Percentiles rank a stretch among this genome's conserved stretches.
Conservation (phyloP, 2,329 filamentous ascomycete genomes). For the Exophiala phaeomuriformis region DNA sequence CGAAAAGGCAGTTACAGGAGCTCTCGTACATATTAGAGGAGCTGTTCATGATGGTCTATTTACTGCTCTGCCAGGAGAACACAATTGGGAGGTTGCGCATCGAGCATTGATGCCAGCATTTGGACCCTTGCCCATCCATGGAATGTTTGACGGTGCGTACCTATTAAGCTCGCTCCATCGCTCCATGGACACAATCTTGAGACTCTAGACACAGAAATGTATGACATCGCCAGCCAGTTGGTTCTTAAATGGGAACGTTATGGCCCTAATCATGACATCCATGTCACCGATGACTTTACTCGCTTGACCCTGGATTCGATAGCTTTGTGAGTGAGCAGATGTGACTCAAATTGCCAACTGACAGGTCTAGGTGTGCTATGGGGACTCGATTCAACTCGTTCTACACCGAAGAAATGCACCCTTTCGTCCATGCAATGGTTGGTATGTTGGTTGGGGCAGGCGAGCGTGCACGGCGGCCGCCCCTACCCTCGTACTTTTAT, state of each 20-base stretch:
- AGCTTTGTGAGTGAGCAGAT: slow-evolving; percentile 40
- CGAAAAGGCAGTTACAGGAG: slow-evolving; percentile 47
- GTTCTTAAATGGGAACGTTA: slow-evolving; percentile 39
- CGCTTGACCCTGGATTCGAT: slow-evolving; percentile 67
- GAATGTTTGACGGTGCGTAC: slow-evolving; percentile 40
- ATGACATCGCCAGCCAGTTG: slow-evolving; percentile 35
- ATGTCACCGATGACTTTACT: slow-evolving; percentile 60
- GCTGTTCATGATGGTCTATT: slow-evolving; percentile 60
- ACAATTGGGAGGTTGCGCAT: slow-evolving; percentile 59
- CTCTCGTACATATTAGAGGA: slow-evolving; percentile 41
- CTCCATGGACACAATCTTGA: slow-evolving; percentile 4
- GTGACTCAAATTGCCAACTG: too few relatives aligned
- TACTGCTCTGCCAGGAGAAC: slow-evolving; percentile 45
- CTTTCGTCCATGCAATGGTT: slow-evolving; percentile 62
- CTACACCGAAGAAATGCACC: slow-evolving; percentile 61
- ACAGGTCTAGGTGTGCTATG: slow-evolving; percentile 49
- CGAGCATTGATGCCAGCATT: slow-evolving; percentile 43
- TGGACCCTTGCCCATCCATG: slow-evolving; percentile 39
- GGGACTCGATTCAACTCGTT: slow-evolving; percentile 67
- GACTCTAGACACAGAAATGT: slow-evolving; percentile 16
- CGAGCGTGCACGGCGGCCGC: slow-evolving; percentile 19
- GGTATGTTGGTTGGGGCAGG: slow-evolving; percentile 53
- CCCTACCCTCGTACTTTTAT: slow-evolving; percentile 42
- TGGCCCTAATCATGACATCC: slow-evolving; percentile 52
- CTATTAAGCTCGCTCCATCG: slow-evolving; percentile 32